Evolutionary conservation across 257 asterid genomes (phyloP).

Genomic region (Salvia splendens): DNA sequence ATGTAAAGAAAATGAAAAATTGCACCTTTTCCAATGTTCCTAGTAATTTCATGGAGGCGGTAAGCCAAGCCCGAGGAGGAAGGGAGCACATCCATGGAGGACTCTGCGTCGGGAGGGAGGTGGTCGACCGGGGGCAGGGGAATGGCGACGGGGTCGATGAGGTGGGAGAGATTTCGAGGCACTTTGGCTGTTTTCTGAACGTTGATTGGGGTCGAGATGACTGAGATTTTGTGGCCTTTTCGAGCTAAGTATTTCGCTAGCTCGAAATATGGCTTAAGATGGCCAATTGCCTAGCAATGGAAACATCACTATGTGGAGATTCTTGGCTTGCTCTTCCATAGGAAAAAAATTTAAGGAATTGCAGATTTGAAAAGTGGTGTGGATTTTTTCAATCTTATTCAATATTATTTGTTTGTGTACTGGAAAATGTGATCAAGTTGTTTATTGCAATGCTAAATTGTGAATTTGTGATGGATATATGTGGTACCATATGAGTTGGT

Average conservation of each 20-base stretch:
- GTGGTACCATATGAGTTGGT: too few relatives aligned
- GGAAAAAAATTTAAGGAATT: neutral
- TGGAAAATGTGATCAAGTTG: too few relatives aligned
- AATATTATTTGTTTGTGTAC: too few relatives aligned
- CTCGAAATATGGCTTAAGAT: slow-evolving; percentile 65
- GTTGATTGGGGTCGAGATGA: slow-evolving; percentile 83
- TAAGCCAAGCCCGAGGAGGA: too few relatives aligned
- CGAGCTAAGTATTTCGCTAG: slow-evolving; percentile 62
- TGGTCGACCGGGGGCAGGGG: slow-evolving; percentile 53
- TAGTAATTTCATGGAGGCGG: too few relatives aligned
- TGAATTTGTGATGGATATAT: too few relatives aligned
- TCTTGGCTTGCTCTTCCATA: slow-evolving; percentile 48
- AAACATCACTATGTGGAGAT: slow-evolving; percentile 76
- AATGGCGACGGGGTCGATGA: slow-evolving; percentile 47
- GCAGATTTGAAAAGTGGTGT: neutral
- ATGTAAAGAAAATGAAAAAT: too few relatives aligned
- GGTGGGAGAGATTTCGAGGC: slow-evolving; percentile 49
- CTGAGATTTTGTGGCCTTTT: slow-evolving; percentile 68
- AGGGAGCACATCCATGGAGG: slow-evolving; percentile 75
- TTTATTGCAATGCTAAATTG: too few relatives aligned
- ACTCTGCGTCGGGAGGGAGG: slow-evolving; percentile 66
- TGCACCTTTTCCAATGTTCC: too few relatives aligned
- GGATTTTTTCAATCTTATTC: neutral
- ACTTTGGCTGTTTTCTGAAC: slow-evolving; percentile 51
- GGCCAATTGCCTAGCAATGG: slow-evolving; percentile 98